These are phyloP conservation scores for Camellia oleifera DNA, from an alignment of 179 eudicot species.

Conservation along the genomic window DNA sequence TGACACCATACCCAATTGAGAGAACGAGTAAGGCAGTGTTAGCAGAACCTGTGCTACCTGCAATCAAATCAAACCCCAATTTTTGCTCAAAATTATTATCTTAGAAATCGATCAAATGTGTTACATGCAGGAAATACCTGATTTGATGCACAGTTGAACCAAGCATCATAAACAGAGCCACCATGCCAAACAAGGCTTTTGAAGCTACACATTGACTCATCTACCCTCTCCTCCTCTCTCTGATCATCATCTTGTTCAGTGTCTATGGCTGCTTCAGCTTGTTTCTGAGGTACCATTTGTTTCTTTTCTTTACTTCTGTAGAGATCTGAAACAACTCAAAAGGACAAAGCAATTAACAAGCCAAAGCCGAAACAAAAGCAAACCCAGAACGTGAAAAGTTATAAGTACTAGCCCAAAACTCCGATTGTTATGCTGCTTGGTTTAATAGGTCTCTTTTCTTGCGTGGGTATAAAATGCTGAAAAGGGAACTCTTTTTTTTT, in stretches of 20 bases:
- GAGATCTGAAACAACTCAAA: slow-evolving; percentile 9
- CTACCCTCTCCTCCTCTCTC: slow-evolving; percentile 20
- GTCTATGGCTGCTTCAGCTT: slow-evolving; percentile 32
- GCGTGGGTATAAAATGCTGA: neutral
- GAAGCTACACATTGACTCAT: slow-evolving; percentile 23
- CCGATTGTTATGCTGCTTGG: neutral
- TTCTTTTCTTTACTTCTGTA: neutral
- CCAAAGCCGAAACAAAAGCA: neutral
- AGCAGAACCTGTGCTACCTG: slow-evolving; percentile 79
- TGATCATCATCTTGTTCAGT: slow-evolving; percentile 2
- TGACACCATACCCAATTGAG: slow-evolving; percentile 77
- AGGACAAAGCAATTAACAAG: neutral
- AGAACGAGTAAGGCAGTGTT: slow-evolving; percentile 74
- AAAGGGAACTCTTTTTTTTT: neutral
- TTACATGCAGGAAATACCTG: slow-evolving; percentile 30
- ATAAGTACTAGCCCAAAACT: neutral
- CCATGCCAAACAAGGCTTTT: slow-evolving; percentile 48
- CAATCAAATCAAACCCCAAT: neutral
- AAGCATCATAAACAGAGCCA: slow-evolving; percentile 84
- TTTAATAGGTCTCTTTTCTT: neutral
- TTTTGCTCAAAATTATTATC: neutral
- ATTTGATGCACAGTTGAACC: slow-evolving; percentile 78
- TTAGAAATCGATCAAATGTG: neutral
- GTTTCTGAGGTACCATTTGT: slow-evolving; percentile 20
- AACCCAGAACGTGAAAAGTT: neutral